phyloP scores from a whole-genome alignment of 306 rosid species.

The Rosa rugosa region DNA sequence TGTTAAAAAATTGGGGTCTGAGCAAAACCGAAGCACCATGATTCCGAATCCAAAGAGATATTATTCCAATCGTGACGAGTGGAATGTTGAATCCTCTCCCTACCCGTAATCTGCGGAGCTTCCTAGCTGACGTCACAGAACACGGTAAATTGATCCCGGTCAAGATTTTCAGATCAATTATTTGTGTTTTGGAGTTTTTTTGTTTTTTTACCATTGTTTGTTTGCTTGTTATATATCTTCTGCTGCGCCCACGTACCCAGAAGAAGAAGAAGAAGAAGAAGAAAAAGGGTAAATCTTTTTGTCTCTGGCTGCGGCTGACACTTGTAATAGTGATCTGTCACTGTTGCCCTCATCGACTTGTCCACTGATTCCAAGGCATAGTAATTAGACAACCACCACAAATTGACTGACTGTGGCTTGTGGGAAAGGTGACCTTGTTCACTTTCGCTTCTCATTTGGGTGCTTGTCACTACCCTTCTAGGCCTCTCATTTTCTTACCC shows the following conservation, averaged over 20 bases:
- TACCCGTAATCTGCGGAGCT: not conserved
- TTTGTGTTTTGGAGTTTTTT: not conserved
- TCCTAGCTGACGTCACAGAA: not conserved
- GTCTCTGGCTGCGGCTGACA: not conserved
- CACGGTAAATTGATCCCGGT: not conserved
- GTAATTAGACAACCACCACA: not conserved
- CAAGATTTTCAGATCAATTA: not conserved
- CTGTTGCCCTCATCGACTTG: not conserved
- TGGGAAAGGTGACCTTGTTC: conserved; percentile 18
- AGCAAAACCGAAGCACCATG: not conserved
- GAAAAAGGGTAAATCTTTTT: not conserved
- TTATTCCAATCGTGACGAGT: not conserved
- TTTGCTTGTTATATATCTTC: not conserved
- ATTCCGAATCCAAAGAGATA: not conserved
- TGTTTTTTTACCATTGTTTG: not conserved
- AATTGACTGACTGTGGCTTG: not conserved
- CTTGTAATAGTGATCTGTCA: not conserved
- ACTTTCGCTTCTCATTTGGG: conserved; percentile 4
- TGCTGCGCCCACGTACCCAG: not conserved
- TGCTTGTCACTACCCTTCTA: conserved; percentile 26
- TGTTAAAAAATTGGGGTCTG: not conserved
- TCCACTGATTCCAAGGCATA: not conserved
- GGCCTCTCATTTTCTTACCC: conserved; percentile 8
- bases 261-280: not conserved
- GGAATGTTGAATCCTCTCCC: not conserved